Base-by-base conservation (phyloP, 108 stramenopile species). In the Conticribra guillardii region DNA sequence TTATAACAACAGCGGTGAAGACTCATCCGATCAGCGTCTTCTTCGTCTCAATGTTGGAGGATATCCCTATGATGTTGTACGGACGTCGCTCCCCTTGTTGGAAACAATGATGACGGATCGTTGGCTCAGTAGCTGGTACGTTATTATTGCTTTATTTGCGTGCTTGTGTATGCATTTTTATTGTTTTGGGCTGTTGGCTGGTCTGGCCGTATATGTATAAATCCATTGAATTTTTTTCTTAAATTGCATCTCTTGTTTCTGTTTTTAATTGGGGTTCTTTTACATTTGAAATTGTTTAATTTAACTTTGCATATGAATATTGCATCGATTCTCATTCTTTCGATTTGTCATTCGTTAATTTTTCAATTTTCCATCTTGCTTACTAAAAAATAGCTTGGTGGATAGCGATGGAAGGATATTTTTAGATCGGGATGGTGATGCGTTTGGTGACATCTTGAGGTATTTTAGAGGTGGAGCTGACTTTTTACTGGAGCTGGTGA, bases 101-200 rank as follows among this genome's bases (percentile, higher is more conserved):
- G 63, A 77, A 46, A 69, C 68, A 9, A 77, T 77, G 76, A 77
- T 77, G 69, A 77, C 76, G 1, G 68, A 77, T 52, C 76, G 76
- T 2, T 77, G 76, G 76, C 57, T 77, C 27, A 53, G 50, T 17
- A 62, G 44, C 56, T 64, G 76, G 37, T 41, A 41, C 5, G 37
- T 41, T 5, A 5, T 41, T n/a, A n/a, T n/a, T n/a, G n/a, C n/a
- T n/a, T n/a, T n/a, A n/a, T n/a, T n/a, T n/a, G n/a, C n/a, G n/a
- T n/a, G n/a, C n/a, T n/a, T n/a, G n/a, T n/a, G n/a, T n/a, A n/a
- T n/a, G n/a, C n/a, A n/a, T n/a, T n/a, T n/a, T n/a, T n/a, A n/a
- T n/a, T n/a, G n/a, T n/a, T n/a, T n/a, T n/a, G n/a, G n/a, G n/a
- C n/a, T n/a, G n/a, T n/a, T n/a, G n/a, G n/a, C n/a, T n/a, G n/a